Conservation (phyloP, 1,284 basidiomycete genomes). For the Ganoderma sinense region DNA sequence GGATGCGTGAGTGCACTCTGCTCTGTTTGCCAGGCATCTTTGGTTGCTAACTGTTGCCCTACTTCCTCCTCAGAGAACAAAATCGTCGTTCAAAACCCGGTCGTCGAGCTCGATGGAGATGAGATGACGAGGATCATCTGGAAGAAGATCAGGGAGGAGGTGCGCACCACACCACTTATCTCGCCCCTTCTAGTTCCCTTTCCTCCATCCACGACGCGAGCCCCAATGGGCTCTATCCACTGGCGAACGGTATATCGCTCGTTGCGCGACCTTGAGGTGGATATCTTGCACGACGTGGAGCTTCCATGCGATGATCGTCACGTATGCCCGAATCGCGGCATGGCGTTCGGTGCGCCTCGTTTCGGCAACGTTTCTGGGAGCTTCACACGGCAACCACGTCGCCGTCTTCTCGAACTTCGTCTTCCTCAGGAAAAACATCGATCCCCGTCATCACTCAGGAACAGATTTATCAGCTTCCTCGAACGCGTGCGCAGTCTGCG, state of each 20-base stretch:
- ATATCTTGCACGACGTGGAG: background rate
- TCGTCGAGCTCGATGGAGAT: slow-evolving; percentile 97
- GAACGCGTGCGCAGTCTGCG: background rate
- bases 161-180: slow-evolving; percentile 41
- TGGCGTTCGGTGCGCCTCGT: background rate
- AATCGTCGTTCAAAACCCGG: slow-evolving; percentile 90
- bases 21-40: background rate
- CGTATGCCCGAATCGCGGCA: background rate
- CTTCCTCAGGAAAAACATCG: background rate
- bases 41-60: background rate
- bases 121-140: slow-evolving; percentile 99
- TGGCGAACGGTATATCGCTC: background rate
- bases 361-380: background rate
- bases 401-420: background rate
- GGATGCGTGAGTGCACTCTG: slow-evolving; percentile 38
- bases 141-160: slow-evolving; percentile 98
- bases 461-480: background rate
- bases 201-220: background rate
- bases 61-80: slow-evolving; percentile 50
- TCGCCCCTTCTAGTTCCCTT: background rate
- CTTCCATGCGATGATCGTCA: background rate
- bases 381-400: background rate
- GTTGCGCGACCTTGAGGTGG: background rate
- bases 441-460: background rate
- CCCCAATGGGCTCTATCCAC: background rate